phyloP scores from a whole-genome alignment of 768 basidiomycete genomes.

The Calocybe indica region DNA sequence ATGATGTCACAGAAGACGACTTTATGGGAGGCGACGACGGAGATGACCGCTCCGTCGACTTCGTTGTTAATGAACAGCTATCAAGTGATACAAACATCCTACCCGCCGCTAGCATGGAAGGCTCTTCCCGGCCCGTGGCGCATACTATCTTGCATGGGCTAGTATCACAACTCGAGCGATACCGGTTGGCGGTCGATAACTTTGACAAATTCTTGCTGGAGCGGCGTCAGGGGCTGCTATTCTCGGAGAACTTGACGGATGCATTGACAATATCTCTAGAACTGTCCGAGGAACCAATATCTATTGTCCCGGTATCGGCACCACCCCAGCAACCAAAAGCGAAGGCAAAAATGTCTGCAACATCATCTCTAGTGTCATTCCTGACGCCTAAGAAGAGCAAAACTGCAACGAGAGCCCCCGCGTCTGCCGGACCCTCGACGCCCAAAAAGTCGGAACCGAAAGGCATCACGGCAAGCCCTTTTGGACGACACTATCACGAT shows the following conservation, averaged over 20 bases:
- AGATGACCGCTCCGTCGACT: constrained; percentile 82
- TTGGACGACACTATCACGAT: constrained; percentile 77
- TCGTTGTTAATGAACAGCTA: constrained; percentile 60
- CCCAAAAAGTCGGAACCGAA: constrained; percentile 32
- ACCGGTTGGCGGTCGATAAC: constrained; percentile 64
- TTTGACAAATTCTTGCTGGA: constrained; percentile 86
- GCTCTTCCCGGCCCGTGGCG: constrained; percentile 69
- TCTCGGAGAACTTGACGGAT: constrained; percentile 88
- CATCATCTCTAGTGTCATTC: constrained; percentile 68
- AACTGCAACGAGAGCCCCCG: constrained; percentile 22
- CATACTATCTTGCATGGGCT: constrained; percentile 79
- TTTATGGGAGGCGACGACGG: constrained; percentile 40
- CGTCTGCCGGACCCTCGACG: constrained; percentile 36
- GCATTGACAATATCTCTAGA: constrained; percentile 75
- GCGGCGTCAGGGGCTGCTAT: constrained; percentile 82
- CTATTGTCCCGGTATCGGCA: constrained; percentile 19
- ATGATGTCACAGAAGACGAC: constrained; percentile 24
- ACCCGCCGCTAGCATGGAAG: constrained; percentile 66
- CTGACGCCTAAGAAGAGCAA: constrained; percentile 73
- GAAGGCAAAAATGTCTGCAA: constrained; percentile 47
- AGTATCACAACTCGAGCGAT: constrained; percentile 74
- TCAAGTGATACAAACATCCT: constrained; percentile 49
- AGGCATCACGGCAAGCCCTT: constrained; percentile 63
- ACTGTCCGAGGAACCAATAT: constrained; percentile 40
- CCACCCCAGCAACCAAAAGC: constrained; percentile 32